Base-by-base conservation (phyloP, 345 rosid species). In the Tarenaya hassleriana region DNA sequence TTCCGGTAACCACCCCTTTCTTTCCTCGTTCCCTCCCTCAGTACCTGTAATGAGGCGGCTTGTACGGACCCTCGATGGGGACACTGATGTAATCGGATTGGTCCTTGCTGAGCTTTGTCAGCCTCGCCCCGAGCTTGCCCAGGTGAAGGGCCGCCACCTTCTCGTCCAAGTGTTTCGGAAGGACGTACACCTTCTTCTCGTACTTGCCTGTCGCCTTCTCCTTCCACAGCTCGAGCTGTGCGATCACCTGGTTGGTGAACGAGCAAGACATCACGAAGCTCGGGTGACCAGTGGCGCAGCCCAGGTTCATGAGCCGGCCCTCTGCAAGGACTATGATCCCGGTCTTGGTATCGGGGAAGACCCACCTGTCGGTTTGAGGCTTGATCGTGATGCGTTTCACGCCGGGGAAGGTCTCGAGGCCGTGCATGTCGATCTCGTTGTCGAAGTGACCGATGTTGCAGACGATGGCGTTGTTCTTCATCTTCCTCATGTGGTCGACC, bases 391-490 rank as follows among this genome's bases (percentile, higher is more conserved):
- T 73, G 34, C 83, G 77, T 62, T 73, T 82, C 51, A 76, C 78
- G 12, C 81, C 86, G 6, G 79, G 79, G 75, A 5, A 75, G 8
- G 77, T 77, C 66, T 82, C 90, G 3, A 82, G 81, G 4, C 81
- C 81, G 5, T 37, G 76, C 81, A 79, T 77, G 19, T 82, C 86
- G 17, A 82, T 79, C 61, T 82, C 90, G 7, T 79, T 79, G 50
- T 82, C 90, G 0, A 82, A 82, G 59, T 80, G 91, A 37, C 84
- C 87, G 41, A 83, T 80, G 87, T 83, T 83, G 56, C 87, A 77
- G 7, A 83, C 80, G 15, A 83, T 77, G 49, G 80, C 84, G 46
- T 80, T 77, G 78, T 83, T 77, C 76, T 83, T 78, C 88, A 81
- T 81, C 71, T 68, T 71, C 69, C 56, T 75, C 83, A 80, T 77